phyloP scores from a whole-genome alignment of 2,329 filamentous ascomycete genomes.

The Shiraia bambusicola region DNA sequence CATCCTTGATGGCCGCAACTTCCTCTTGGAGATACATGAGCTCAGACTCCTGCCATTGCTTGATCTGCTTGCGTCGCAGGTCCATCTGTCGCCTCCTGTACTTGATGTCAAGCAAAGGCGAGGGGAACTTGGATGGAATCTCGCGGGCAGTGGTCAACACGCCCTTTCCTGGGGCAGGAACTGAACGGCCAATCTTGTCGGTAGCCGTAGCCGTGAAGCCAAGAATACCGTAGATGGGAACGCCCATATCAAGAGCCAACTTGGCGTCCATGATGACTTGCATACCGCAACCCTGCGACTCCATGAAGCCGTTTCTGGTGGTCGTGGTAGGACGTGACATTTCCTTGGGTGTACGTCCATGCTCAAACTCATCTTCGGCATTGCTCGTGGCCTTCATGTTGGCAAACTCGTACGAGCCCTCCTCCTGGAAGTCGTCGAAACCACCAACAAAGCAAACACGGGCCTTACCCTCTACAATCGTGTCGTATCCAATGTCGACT shows the following conservation, averaged over 20 bases:
- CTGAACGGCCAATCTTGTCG: constrained; percentile 97
- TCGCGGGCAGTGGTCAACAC: constrained; percentile 94
- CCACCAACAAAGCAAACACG: constrained; percentile 96
- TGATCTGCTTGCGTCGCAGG: constrained; percentile 89
- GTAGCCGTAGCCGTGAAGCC: constrained; percentile 94
- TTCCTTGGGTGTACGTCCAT: constrained; percentile 91
- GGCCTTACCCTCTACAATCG: constrained; percentile 97
- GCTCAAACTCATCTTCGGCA: constrained; percentile 91
- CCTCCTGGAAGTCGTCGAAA: constrained; percentile 98
- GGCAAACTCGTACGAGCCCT: constrained; percentile 98
- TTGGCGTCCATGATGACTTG: constrained; percentile 98
- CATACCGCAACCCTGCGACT: constrained; percentile 97
- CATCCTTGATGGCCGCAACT: constrained; percentile 77
- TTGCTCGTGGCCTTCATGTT: constrained; percentile 99
- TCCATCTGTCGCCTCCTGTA: constrained; percentile 96
- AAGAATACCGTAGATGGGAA: constrained; percentile 93
- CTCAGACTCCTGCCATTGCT: constrained; percentile 94
- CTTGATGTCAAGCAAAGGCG: constrained; percentile 93
- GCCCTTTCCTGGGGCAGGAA: constrained; percentile 94
- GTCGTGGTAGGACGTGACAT: constrained; percentile 98
- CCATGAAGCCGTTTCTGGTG: constrained; percentile 97
- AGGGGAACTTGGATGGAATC: constrained; percentile 86
- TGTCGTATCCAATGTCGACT: constrained; percentile 96
- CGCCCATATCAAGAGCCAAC: constrained; percentile 96
- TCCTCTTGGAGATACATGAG: constrained; percentile 91